These are phyloP conservation scores for Parafenestella ontariensis DNA, from an alignment of 2,329 filamentous ascomycete species.

Conservation along the genomic window DNA sequence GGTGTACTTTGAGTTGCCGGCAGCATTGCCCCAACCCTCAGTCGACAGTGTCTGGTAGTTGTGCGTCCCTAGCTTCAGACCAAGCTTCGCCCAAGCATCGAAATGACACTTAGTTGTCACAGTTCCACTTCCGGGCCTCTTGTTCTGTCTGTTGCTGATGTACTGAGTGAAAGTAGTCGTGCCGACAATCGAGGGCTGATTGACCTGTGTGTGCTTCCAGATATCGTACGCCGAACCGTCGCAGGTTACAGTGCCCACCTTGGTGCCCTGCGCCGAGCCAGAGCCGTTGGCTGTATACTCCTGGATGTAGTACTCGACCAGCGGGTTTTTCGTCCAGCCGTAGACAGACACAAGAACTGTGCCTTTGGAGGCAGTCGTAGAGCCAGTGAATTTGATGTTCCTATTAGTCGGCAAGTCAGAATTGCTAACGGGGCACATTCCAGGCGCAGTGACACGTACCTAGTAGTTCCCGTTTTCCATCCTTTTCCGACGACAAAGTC, in stretches of 20 bases:
- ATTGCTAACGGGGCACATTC: neutral
- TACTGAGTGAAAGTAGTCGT: conserved; percentile 60
- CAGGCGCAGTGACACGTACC: conserved; percentile 13
- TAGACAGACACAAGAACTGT: conserved; percentile 54
- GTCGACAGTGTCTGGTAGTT: conserved; percentile 41
- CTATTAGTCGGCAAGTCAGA: conserved; percentile 6
- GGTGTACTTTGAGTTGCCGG: conserved; percentile 38
- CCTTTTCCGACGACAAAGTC: conserved; percentile 45
- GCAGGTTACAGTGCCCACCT: conserved; percentile 35
- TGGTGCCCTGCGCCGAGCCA: conserved; percentile 36
- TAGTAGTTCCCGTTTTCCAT: conserved; percentile 39
- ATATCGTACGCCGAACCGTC: conserved; percentile 42
- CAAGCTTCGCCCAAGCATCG: conserved; percentile 36
- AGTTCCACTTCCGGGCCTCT: conserved; percentile 38
- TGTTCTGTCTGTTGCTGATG: conserved; percentile 47
- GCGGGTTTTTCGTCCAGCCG: conserved; percentile 61
- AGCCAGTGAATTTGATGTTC: conserved; percentile 39
- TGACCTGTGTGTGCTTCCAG: conserved; percentile 42
- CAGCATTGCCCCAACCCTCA: conserved; percentile 40
- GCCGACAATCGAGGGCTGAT: conserved; percentile 57
- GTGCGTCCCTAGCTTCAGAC: conserved; percentile 34
- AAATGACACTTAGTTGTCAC: conserved; percentile 42
- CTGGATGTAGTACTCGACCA: conserved; percentile 60
- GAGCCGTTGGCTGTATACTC: conserved; percentile 56
- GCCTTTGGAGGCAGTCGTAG: conserved; percentile 28